phyloP scores from a whole-genome alignment of 352 stramenopile species.

The Pythium oligandrum region DNA sequence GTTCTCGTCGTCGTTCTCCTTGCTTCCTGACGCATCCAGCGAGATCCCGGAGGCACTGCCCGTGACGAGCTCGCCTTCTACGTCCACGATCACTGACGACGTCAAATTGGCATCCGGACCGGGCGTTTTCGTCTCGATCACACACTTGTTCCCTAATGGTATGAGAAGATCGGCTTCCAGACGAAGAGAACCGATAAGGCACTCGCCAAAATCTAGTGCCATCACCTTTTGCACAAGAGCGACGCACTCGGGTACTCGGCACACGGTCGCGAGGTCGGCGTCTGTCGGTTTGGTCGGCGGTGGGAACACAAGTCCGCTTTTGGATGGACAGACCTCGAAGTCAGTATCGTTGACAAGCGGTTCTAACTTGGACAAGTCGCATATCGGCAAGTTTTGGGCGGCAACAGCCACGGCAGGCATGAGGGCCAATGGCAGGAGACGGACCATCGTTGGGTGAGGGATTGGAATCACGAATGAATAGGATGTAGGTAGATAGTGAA shows the following conservation, averaged over 20 bases:
- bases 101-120: too few relatives aligned
- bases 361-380: conserved; percentile 1
- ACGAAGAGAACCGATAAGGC: conserved; percentile 8
- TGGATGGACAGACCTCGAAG: conserved; percentile 6
- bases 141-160: neutral
- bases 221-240: conserved; percentile 7
- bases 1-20: too few relatives aligned
- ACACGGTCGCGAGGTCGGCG: conserved; percentile 2
- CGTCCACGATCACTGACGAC: too few relatives aligned
- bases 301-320: conserved; percentile 13
- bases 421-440: too few relatives aligned
- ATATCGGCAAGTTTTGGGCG: neutral
- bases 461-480: too few relatives aligned
- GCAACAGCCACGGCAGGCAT: too few relatives aligned
- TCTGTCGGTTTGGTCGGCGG: neutral
- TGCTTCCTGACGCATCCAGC: too few relatives aligned
- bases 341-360: conserved; percentile 12
- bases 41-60: too few relatives aligned
- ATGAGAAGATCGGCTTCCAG: neutral
- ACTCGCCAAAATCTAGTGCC: conserved; percentile 23
- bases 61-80: too few relatives aligned
- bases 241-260: neutral
- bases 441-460: too few relatives aligned
- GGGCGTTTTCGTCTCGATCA: neutral
- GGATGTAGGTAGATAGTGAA: too few relatives aligned